phyloP scores from a whole-genome alignment of 1,284 basidiomycete genomes.

The Austroboletus niveus region DNA sequence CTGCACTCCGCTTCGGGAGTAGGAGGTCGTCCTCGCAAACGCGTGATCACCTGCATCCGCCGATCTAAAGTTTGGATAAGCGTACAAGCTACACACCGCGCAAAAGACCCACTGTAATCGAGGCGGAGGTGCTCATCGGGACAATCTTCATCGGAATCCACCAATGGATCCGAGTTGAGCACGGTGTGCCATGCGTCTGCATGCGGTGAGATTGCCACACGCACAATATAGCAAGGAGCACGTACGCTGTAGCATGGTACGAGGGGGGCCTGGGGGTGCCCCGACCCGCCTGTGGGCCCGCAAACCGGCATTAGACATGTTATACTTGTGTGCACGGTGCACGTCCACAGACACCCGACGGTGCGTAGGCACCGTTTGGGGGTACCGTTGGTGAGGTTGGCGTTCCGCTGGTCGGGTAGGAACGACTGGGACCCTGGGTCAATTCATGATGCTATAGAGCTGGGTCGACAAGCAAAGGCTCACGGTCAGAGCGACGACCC shows the following conservation, averaged over 20 bases:
- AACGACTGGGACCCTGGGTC: constrained; percentile 12
- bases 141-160: constrained; percentile 71
- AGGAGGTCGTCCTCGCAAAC: constrained; percentile 49
- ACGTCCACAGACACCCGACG: constrained; percentile 29
- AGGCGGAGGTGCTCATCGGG: constrained; percentile 58
- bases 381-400: constrained; percentile 24
- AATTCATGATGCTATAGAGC: neutral
- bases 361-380: constrained; percentile 23
- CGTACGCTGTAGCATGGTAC: constrained; percentile 54
- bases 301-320: constrained; percentile 19
- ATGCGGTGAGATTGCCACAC: constrained; percentile 48
- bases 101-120: constrained; percentile 57
- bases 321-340: constrained; percentile 27
- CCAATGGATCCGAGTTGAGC: constrained; percentile 59
- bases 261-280: constrained; percentile 27
- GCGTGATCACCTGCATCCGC: constrained; percentile 57
- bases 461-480: constrained; percentile 4
- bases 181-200: constrained; percentile 67
- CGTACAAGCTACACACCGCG: neutral
- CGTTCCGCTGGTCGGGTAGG: constrained; percentile 26
- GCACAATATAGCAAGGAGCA: constrained; percentile 5
- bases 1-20: constrained; percentile 40
- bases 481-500: constrained; percentile 34
- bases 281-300: constrained; percentile 26
- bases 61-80: constrained; percentile 38